phyloP scores from a whole-genome alignment of 345 rosid species.

The Salix purpurea region DNA sequence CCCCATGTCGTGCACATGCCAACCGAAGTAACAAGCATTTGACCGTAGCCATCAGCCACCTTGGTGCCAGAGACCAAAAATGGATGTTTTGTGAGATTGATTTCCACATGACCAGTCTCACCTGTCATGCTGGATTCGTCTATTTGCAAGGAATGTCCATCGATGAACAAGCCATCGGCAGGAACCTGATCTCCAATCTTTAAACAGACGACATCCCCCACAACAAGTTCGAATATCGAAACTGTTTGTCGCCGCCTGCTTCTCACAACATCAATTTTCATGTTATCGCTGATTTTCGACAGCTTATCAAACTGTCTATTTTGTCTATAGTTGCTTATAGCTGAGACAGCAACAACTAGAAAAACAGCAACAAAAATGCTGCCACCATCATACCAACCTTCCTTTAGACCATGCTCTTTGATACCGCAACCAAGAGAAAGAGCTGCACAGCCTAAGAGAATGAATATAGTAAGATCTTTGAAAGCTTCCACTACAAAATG shows the following conservation, averaged over 20 bases:
- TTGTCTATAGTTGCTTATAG: constrained; percentile 13
- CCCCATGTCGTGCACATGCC: constrained; percentile 81
- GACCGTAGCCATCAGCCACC: constrained; percentile 31
- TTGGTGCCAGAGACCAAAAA: constrained; percentile 18
- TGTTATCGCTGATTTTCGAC: constrained; percentile 14
- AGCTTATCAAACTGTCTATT: constrained; percentile 18
- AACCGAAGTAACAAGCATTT: constrained; percentile 62
- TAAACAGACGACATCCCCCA: constrained; percentile 20
- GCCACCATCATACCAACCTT: constrained; percentile 34
- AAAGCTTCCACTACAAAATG: constrained; percentile 26
- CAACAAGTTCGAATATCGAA: constrained; percentile 21
- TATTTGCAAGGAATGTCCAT: constrained; percentile 16
- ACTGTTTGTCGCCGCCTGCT: constrained; percentile 12
- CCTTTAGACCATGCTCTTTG: constrained; percentile 17
- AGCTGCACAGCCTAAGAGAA: constrained; percentile 32
- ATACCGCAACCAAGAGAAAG: constrained; percentile 29
- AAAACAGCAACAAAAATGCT: constrained; percentile 28
- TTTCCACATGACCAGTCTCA: constrained; percentile 12
- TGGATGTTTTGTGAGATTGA: constrained; percentile 7
- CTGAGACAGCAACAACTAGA: constrained; percentile 23
- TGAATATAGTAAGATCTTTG: constrained; percentile 24
- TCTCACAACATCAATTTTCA: constrained; percentile 14
- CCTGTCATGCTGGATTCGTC: constrained; percentile 27
- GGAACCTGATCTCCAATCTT: constrained; percentile 25
- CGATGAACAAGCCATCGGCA: constrained; percentile 23